Evolutionary conservation across 116 monocot species (phyloP).

Genomic region (Posidonia oceanica): DNA sequence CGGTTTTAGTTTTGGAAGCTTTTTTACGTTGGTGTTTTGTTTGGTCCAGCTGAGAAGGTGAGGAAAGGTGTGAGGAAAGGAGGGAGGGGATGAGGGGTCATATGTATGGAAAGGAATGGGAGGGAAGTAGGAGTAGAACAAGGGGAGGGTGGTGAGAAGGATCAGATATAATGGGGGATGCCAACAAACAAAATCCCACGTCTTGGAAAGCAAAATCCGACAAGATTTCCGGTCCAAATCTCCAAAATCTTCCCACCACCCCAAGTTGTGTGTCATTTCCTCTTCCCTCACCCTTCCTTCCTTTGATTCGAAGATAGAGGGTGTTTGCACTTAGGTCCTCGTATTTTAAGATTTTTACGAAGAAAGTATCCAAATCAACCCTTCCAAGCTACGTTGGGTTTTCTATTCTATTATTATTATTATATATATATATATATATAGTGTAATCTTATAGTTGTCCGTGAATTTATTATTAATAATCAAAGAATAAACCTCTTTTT

Average conservation of each 20-base stretch:
- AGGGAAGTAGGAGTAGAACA: not conserved
- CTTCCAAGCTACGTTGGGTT: too few relatives aligned
- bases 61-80: not conserved
- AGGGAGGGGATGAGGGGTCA: not conserved
- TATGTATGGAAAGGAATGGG: not conserved
- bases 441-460: too few relatives aligned
- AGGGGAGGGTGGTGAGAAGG: not conserved
- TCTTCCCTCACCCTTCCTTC: not conserved
- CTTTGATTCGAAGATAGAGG: not conserved
- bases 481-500: too few relatives aligned
- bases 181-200: slow-evolving; percentile 30
- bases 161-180: slow-evolving; percentile 3
- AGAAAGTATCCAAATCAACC: too few relatives aligned
- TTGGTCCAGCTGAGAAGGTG: not conserved
- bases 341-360: not conserved
- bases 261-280: not conserved
- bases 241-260: slow-evolving; percentile 12
- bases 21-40: not conserved
- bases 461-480: too few relatives aligned
- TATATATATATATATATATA: too few relatives aligned
- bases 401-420: too few relatives aligned
- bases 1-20: too few relatives aligned
- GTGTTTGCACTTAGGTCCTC: not conserved
- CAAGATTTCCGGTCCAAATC: slow-evolving; percentile 37
- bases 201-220: slow-evolving; percentile 37